Base-by-base conservation (phyloP, 169 alveolate species). In the Perkinsus olseni region DNA sequence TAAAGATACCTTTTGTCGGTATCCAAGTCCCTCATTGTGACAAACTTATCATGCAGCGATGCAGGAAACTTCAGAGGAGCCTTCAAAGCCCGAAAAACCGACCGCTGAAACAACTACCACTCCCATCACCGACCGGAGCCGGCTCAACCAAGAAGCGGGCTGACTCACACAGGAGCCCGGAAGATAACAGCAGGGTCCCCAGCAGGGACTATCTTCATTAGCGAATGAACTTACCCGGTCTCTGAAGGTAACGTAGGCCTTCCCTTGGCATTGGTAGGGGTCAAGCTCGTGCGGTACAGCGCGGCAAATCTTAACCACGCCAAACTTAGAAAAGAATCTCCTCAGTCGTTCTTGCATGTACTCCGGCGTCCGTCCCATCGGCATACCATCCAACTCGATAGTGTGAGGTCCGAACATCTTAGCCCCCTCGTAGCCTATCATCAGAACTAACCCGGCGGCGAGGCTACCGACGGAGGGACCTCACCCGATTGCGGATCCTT, bases 321-420 rank as follows among this genome's bases (percentile, higher is more conserved):
- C 99, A 93, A 95, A 97, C 92, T 96, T 96, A n/a, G 96, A 93
- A 92, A 96, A 96, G 94, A 95, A 96, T 28, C 97, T 92, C 94
- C 97, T 93, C 45, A 97, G 95, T 39, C 98, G 91, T 91, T 96
- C 98, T 96, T 97, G 99, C 93, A 97, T 91, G 91, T 96, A 97
- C 94, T 97, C 98, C 8, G 98, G 98, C n/a, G 98, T 97, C 74
- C 95, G 92, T 39, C 97, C 97, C 97, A 94, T 96, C 20, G 98
- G 98, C 91, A 97, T 91, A 74, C 95, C 96, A 91, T 95, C 91
- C 34, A 96, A 94, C 92, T 95, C 97, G 50, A 97, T 94, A 0
- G 98, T 96, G 74, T 97, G 95, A 40, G 96, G 97, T 13, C 97
- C 98, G 92, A 95, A 96, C 37, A 95, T 95, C 50, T 45, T 45